These are phyloP conservation scores for Coleophoma eucalyptorum DNA, from an alignment of 2,329 filamentous ascomycete species.

Conservation along the genomic window DNA sequence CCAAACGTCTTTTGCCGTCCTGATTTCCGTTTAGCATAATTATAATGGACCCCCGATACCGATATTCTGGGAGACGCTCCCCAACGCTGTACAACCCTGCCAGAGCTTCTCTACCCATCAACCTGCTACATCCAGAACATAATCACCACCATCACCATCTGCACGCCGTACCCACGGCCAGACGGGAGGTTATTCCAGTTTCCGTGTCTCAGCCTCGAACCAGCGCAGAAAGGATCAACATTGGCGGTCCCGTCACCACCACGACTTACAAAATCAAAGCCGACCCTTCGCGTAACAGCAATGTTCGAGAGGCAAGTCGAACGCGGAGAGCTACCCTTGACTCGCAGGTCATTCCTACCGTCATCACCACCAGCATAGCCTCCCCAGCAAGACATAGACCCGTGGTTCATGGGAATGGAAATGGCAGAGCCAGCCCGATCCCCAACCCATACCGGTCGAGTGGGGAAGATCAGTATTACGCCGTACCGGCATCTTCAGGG, in stretches of 20 bases:
- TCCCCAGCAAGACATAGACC: conserved; percentile 32
- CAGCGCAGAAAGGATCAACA: conserved; percentile 25
- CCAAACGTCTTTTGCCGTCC: no score
- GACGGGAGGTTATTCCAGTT: conserved; percentile 29
- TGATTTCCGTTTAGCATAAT: conserved; percentile 1
- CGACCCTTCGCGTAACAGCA: conserved; percentile 45
- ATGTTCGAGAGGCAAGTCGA: conserved; percentile 43
- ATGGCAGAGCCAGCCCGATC: conserved; percentile 42
- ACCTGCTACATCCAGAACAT: conserved; percentile 40
- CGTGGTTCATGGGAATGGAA: conserved; percentile 20
- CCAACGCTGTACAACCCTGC: conserved; percentile 43
- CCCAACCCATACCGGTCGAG: conserved; percentile 49
- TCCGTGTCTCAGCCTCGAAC: conserved; percentile 28
- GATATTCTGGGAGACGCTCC: conserved; percentile 39
- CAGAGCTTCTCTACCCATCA: conserved; percentile 49
- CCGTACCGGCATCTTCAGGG: conserved; percentile 55
- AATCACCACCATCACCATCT: conserved; percentile 44
- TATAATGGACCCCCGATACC: conserved; percentile 45
- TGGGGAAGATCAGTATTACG: conserved; percentile 47
- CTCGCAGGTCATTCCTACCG: conserved; percentile 43
- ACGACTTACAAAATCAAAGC: conserved; percentile 54
- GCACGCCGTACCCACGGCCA: conserved; percentile 44
- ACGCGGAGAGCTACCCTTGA: conserved; percentile 47
- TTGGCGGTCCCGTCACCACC: conserved; percentile 36
- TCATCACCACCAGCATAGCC: conserved; percentile 49